These are phyloP conservation scores for Leccinum truebloodii DNA, from an alignment of 768 basidiomycete species.

Conservation along the genomic window DNA sequence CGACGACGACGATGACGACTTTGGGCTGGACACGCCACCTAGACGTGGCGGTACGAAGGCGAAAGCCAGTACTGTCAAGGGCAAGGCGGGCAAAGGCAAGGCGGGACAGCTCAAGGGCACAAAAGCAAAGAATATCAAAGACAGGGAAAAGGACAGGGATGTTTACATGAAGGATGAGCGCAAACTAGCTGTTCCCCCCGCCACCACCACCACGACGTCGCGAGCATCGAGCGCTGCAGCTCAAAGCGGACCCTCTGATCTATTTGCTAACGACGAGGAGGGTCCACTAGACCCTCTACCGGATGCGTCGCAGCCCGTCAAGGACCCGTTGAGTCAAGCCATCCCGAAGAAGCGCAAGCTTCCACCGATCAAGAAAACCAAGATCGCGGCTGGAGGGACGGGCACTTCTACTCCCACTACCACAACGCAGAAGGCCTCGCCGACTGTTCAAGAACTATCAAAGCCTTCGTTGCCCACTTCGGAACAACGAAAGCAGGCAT, in stretches of 20 bases:
- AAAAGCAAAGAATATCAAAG: slow-evolving; percentile 33
- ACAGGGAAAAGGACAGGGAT: slow-evolving; percentile 37
- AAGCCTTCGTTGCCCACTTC: slow-evolving; percentile 29
- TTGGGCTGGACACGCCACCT: slow-evolving; percentile 23
- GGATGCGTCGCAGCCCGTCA: slow-evolving; percentile 29
- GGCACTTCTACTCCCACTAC: slow-evolving; percentile 27
- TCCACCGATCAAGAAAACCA: slow-evolving; percentile 70
- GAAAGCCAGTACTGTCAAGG: slow-evolving; percentile 26
- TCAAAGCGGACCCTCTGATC: slow-evolving; percentile 32
- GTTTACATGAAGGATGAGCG: slow-evolving; percentile 46
- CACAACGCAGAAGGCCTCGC: slow-evolving; percentile 24
- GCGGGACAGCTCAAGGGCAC: slow-evolving; percentile 15
- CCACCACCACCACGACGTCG: slow-evolving; percentile 20
- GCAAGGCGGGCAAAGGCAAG: slow-evolving; percentile 27
- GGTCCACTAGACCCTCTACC: slow-evolving; percentile 10
- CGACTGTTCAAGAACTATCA: slow-evolving; percentile 24
- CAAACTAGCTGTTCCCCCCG: slow-evolving; percentile 24
- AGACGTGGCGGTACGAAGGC: slow-evolving; percentile 26
- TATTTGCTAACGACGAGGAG: slow-evolving; percentile 35
- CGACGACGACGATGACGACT: slow-evolving; percentile 30
- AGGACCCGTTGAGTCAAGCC: slow-evolving; percentile 24
- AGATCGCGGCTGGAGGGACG: slow-evolving; percentile 32
- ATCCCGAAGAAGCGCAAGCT: slow-evolving; percentile 63
- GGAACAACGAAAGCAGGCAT: slow-evolving; percentile 41
- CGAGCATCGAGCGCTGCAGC: slow-evolving; percentile 34